Conservation (phyloP, 768 basidiomycete species). For the Lanmaoa pseudosensibilis region DNA sequence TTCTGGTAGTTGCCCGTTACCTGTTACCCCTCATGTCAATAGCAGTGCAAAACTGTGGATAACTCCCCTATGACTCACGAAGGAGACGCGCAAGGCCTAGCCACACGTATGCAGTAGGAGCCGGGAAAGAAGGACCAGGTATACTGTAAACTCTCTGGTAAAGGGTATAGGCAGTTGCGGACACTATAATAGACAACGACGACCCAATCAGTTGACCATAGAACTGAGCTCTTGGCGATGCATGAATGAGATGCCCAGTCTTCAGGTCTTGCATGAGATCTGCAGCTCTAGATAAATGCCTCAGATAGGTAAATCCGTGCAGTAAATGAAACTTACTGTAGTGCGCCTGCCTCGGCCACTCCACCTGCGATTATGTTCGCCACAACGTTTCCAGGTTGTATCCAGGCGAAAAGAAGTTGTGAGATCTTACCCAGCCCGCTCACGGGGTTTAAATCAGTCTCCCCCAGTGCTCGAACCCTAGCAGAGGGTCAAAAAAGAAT, state of each 20-base stretch:
- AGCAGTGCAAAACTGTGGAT: not conserved
- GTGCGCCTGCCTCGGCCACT: slow-evolving; percentile 94
- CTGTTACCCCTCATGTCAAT: slow-evolving; percentile 38
- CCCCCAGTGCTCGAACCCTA: slow-evolving; percentile 91
- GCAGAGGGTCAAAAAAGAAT: slow-evolving; percentile 4
- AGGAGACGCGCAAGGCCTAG: slow-evolving; percentile 71
- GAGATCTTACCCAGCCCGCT: slow-evolving; percentile 94
- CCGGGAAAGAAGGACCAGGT: slow-evolving; percentile 93
- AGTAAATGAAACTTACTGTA: slow-evolving; percentile 56
- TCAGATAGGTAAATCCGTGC: slow-evolving; percentile 1
- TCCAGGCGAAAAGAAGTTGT: slow-evolving; percentile 90
- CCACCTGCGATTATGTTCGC: slow-evolving; percentile 97
- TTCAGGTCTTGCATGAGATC: slow-evolving; percentile 99
- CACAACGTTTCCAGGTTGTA: slow-evolving; percentile 94
- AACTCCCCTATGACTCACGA: slow-evolving; percentile 45
- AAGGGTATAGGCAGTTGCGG: slow-evolving; percentile 81
- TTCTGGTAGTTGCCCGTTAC: slow-evolving; percentile 79
- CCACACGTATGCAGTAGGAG: slow-evolving; percentile 96
- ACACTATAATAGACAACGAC: slow-evolving; percentile 83
- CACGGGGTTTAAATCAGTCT: slow-evolving; percentile 92
- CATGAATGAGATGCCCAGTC: slow-evolving; percentile 89
- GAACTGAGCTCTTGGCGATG: slow-evolving; percentile 92
- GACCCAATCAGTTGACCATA: slow-evolving; percentile 93
- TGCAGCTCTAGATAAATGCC: slow-evolving; percentile 61
- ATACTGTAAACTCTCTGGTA: slow-evolving; percentile 88